Conservation (phyloP, 192 early-diverging fungal species). For the Pilaira anomala region DNA sequence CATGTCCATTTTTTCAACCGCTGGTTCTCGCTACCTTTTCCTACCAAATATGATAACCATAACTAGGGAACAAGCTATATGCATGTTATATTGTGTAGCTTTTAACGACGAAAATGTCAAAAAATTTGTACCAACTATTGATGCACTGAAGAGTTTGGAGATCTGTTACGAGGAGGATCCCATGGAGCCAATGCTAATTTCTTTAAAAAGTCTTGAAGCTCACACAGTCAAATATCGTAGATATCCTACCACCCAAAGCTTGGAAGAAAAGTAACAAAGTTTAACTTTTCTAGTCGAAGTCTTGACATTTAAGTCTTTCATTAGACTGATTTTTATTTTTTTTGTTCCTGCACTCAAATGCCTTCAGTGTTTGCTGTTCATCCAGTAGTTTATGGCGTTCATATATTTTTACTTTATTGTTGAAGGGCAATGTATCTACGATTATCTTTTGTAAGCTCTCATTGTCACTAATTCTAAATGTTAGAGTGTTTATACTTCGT, state of each 20-base stretch:
- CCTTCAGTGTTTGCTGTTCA: constrained; percentile 8
- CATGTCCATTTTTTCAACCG: too few species aligned
- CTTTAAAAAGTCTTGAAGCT: too few species aligned
- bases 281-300: too few species aligned
- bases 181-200: constrained; percentile 7
- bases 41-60: not conserved
- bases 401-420: constrained; percentile 15
- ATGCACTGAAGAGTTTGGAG: constrained; percentile 13
- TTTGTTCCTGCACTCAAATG: constrained; percentile 13
- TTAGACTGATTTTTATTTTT: too few species aligned
- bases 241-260: too few species aligned
- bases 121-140: constrained; percentile 8
- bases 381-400: constrained; percentile 11
- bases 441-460: constrained; percentile 16
- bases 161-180: constrained; percentile 12
- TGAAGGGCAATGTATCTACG: constrained; percentile 16
- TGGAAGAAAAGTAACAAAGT: too few species aligned
- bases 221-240: too few species aligned
- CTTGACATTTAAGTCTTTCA: too few species aligned
- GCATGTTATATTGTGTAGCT: constrained; percentile 15
- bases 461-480: constrained; percentile 13
- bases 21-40: too few species aligned
- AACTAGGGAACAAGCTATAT: constrained; percentile 13
- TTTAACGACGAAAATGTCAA: constrained; percentile 11
- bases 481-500: constrained; percentile 3